Evolutionary conservation across 2,329 filamentous ascomycete species (phyloP).

Genomic region (Fusarium temperatum): DNA sequence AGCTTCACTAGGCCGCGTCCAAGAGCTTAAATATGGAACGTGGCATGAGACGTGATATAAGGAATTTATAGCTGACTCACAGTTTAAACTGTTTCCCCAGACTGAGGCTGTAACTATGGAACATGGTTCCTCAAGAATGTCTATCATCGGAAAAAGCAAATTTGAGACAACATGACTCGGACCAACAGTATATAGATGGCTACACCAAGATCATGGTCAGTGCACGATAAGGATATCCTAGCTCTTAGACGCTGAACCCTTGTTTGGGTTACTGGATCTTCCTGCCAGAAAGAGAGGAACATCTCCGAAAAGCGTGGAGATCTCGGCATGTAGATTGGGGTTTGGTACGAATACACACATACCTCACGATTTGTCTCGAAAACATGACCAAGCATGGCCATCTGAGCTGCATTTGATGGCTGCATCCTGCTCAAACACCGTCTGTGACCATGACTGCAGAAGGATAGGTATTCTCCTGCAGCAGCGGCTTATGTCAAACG

Average conservation of each 20-base stretch:
- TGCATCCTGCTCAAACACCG: conserved; percentile 20
- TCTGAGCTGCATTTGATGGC: conserved; percentile 4
- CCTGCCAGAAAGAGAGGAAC: background rate
- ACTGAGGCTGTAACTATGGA: conserved; percentile 24
- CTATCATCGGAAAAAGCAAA: conserved; percentile 26
- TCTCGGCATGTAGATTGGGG: background rate
- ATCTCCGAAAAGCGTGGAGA: background rate
- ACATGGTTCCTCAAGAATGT: conserved; percentile 24
- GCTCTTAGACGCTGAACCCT: conserved; percentile 19
- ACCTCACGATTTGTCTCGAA: background rate
- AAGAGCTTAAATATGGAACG: conserved; percentile 17
- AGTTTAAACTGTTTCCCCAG: conserved; percentile 32
- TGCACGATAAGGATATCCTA: conserved; percentile 33
- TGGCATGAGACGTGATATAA: conserved; percentile 26
- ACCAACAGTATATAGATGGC: conserved; percentile 10
- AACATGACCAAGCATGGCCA: background rate
- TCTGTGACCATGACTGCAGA: conserved; percentile 34
- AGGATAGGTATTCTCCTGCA: conserved; percentile 25
- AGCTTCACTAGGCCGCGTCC: conserved; percentile 11
- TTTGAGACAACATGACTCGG: conserved; percentile 33
- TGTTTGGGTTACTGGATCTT: conserved; percentile 10
- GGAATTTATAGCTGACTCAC: conserved; percentile 24
- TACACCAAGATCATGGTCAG: conserved; percentile 31
- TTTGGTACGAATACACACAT: background rate
- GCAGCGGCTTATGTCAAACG: conserved; percentile 33